Base-by-base conservation (phyloP, 169 alveolate genomes). In the Prorocentrum cordatum region DNA sequence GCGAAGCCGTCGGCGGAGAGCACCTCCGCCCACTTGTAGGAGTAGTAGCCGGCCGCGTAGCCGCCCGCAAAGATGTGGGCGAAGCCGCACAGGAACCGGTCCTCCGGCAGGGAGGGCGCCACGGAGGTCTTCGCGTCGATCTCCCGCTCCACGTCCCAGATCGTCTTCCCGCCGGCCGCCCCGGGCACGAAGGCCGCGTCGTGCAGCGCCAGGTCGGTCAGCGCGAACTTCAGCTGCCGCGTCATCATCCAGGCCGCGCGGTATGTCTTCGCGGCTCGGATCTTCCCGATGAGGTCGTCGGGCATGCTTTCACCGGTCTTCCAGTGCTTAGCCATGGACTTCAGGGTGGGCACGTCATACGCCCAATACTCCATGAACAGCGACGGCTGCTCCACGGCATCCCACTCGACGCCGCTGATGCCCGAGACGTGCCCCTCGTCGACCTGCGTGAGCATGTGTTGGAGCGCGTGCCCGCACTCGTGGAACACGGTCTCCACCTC, bases 21-120 rank as follows among this genome's bases (percentile, higher is more conserved):
- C 22, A 73, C 85, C 62, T 73, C 85, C 36, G 85, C 85, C 85
- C 85, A 73, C 58, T 73, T 73, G 85, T 73, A 73, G 54, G 67
- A 38, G 85, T 36, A 73, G 85, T 73, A 73, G 3, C 85, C 85
- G 16, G 85, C 85, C 1, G 85, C 67, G 31, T 73, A 73, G 71
- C 85, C 85, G 9, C 85, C 85, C 3, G 85, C 85, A 47, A 73
- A 73, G 50, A 73, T 73, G 54, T 73, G 85, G 22, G 70, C 38
- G 24, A 73, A 73, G 70, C 47, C 31, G 70, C 85, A 64, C 47
- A 64, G 16, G 18, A 64, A 64, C 27, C 75, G 39, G 27, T 64
- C 75, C 22, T 64, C 12, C 18, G 75, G 75, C 47, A 64, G 50
- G 7, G 26, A 47, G 12, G 39, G 75, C 24, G 31, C 26, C 22